Evolutionary conservation across 2,329 filamentous ascomycete species (phyloP), one percentile per base, ranked within the genome.

Genomic region (Colletotrichum echinochloae): DNA sequence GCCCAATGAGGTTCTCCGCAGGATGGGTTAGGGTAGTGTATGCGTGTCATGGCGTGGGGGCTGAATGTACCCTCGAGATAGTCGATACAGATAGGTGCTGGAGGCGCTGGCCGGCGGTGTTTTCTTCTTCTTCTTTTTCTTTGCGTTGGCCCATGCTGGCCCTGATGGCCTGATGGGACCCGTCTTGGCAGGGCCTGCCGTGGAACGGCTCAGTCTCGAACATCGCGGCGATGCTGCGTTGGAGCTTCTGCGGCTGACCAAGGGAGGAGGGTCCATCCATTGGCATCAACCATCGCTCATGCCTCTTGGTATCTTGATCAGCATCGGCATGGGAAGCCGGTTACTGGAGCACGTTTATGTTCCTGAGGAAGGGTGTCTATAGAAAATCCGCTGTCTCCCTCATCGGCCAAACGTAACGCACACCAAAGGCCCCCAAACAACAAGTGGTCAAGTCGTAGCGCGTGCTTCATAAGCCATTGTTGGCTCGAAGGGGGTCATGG

Each of bases 11-110:
- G n/a, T 11, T 16, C 37, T 8, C 51, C 23, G 7, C 16, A 14
- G 30, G 9, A 26, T 69, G 62, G 66, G 62, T 66, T 28, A 60
- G 66, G 66, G 66, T 55, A 60, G 37, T 8, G 12, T n/a, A 12
- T n/a, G 52, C 48, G 18, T 41, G 1, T 41, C 23, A 49, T 30
- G 52, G 52, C 51, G 52, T 57, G 51, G 61, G 61, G 61, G 52
- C 39, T 23, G 18, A 60, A 20, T 37, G 51, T 49, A 20, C 30
- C 41, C 41, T 60, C 33, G 56, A 18, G n/a, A 35, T 18, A n/a
- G 18, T 60, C 33, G 56, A 18, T 30, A 35, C 23, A n/a, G 18
- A 14, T 35, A 20, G 12, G 9, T 35, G 51, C 9, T 20, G 23
- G 59, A 26, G 33, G 59, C 46, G 59, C 51, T 23, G 33, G 18